phyloP scores from a whole-genome alignment of 2,329 filamentous ascomycete species.

The Ascochyta viciae-villosae region DNA sequence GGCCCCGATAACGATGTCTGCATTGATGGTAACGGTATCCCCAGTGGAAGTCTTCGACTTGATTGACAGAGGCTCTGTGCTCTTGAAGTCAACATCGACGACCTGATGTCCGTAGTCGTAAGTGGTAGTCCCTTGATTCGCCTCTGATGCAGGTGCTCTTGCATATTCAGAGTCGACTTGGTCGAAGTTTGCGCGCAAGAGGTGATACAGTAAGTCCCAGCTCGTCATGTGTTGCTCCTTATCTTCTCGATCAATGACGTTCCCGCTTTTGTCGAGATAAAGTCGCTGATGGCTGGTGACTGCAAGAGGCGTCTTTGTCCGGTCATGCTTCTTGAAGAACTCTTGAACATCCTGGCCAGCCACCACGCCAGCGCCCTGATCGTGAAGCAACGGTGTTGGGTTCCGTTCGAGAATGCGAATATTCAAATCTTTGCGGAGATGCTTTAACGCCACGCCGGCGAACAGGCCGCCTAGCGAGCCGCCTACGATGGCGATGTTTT shows the following conservation, averaged over 20 bases:
- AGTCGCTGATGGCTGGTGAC: conserved; percentile 29
- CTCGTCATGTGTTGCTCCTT: conserved; percentile 37
- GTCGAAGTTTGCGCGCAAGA: conserved; percentile 37
- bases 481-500: conserved; percentile 33
- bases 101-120: conserved; percentile 33
- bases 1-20: conserved; percentile 34
- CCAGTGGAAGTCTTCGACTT: conserved; percentile 9
- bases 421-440: conserved; percentile 28
- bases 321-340: conserved; percentile 32
- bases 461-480: conserved; percentile 35
- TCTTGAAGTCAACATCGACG: conserved; percentile 15
- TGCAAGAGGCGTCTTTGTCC: conserved; percentile 23
- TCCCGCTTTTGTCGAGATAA: conserved; percentile 30
- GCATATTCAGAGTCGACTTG: conserved; percentile 31
- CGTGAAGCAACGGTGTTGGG: conserved; percentile 32
- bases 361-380: conserved; percentile 39
- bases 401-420: conserved; percentile 38
- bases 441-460: conserved; percentile 30
- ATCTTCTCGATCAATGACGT: conserved; percentile 27
- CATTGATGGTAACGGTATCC: conserved; percentile 13
- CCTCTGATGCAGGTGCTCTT: conserved; percentile 17
- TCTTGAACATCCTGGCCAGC: conserved; percentile 29
- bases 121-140: conserved; percentile 17
- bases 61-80: background rate
- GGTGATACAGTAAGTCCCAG: conserved; percentile 38